Percentiles rank a stretch among this genome's conserved stretches.
Conservation (phyloP, 805 yeast genomes). For the Jamesozyma piceae region DNA sequence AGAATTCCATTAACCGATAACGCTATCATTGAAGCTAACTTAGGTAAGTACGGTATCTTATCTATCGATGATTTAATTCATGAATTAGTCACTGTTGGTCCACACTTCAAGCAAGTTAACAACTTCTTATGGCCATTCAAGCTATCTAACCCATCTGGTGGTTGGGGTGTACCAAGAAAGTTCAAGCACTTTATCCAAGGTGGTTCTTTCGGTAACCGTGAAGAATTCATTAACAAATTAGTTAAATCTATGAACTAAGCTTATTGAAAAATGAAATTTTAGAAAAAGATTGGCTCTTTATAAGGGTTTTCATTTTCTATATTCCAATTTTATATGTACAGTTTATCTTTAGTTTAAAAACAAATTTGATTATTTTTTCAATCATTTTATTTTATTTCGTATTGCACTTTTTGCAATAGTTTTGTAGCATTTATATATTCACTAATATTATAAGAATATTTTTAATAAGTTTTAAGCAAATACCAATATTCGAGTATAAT, state of each 20-base stretch:
- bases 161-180: conserved; percentile 95
- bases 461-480: too few species aligned
- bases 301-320: background rate
- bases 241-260: conserved; percentile 86
- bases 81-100: conserved; percentile 94
- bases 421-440: conserved; percentile 2
- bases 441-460: background rate
- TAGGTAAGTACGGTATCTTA: conserved; percentile 88
- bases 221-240: conserved; percentile 87
- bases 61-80: conserved; percentile 91
- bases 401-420: background rate
- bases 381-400: background rate
- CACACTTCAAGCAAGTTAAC: conserved; percentile 97
- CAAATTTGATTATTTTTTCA: background rate
- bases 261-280: conserved; percentile 1
- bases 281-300: too few species aligned
- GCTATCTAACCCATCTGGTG: conserved; percentile 93
- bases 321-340: conserved; percentile 1
- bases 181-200: conserved; percentile 96
- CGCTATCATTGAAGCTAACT: conserved; percentile 74
- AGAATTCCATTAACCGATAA: conserved; percentile 86
- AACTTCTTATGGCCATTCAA: conserved; percentile 98
- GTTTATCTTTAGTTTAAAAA: background rate
- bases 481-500: too few species aligned
- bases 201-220: conserved; percentile 98